Conservation (phyloP, 805 yeast species). For the Wickerhamomyces sydowiorum region DNA sequence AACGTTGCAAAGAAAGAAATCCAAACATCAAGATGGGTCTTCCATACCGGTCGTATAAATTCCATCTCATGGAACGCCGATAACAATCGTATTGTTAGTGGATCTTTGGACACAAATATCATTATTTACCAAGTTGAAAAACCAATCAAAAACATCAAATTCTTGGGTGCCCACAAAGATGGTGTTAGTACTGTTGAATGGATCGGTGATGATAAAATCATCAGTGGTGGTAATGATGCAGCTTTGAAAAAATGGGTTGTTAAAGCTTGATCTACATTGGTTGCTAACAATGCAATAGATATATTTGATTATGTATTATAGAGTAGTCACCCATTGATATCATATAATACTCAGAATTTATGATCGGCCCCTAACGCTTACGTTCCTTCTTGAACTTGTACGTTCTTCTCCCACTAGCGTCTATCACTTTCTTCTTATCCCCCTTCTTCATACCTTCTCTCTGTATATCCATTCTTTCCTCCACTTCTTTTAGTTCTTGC, state of each 20-base stretch:
- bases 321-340: no score
- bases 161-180: constrained; percentile 77
- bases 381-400: constrained; percentile 86
- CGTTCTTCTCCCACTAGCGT: constrained; percentile 56
- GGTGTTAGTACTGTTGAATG: constrained; percentile 78
- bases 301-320: no score
- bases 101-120: constrained; percentile 78
- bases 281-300: neutral
- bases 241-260: constrained; percentile 68
- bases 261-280: constrained; percentile 6
- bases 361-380: constrained; percentile 33
- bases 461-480: constrained; percentile 68
- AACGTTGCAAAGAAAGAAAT: constrained; percentile 46
- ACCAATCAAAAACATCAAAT: constrained; percentile 73
- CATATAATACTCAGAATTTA: neutral
- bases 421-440: constrained; percentile 68
- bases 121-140: constrained; percentile 72
- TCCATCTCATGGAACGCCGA: constrained; percentile 76
- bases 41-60: constrained; percentile 80
- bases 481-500: constrained; percentile 59
- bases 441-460: constrained; percentile 91
- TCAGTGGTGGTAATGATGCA: constrained; percentile 79
- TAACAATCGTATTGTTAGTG: constrained; percentile 68
- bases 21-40: constrained; percentile 89
- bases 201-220: constrained; percentile 44